phyloP scores from a whole-genome alignment of 2,329 filamentous ascomycete species.

The Fusarium camptoceras region DNA sequence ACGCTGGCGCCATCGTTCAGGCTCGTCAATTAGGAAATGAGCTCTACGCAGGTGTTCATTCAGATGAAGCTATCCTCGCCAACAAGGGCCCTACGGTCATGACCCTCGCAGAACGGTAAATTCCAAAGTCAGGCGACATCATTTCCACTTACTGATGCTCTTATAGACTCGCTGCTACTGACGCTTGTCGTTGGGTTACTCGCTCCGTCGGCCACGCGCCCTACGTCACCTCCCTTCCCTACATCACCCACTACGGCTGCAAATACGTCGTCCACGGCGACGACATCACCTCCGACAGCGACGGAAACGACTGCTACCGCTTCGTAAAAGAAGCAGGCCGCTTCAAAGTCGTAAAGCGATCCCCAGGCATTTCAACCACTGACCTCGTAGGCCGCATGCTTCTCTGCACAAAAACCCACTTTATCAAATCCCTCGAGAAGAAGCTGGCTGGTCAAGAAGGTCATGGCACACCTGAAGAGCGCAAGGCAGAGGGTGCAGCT shows the following conservation, averaged over 20 bases:
- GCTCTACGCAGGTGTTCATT: constrained; percentile 93
- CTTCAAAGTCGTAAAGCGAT: constrained; percentile 97
- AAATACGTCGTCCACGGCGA: constrained; percentile 96
- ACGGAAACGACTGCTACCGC: constrained; percentile 95
- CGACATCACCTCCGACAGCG: constrained; percentile 94
- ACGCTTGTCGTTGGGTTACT: constrained; percentile 96
- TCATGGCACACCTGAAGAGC: constrained; percentile 75
- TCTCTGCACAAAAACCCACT: constrained; percentile 93
- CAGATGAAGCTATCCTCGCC: constrained; percentile 92
- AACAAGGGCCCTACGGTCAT: constrained; percentile 99
- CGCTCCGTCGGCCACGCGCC: constrained; percentile 85
- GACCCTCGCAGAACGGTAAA: constrained; percentile 86
- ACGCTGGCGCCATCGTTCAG: constrained; percentile 96
- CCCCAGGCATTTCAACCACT: constrained; percentile 95
- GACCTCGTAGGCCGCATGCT: constrained; percentile 99
- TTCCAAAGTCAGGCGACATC: neutral
- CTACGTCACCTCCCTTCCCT: constrained; percentile 92
- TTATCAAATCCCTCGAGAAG: constrained; percentile 82
- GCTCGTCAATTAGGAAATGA: constrained; percentile 90
- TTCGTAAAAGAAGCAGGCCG: constrained; percentile 94
- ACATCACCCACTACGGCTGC: constrained; percentile 96
- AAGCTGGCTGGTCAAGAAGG: constrained; percentile 79
- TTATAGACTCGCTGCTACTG: constrained; percentile 82
- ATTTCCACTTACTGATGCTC: neutral
- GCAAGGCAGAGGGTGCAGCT: constrained; percentile 69